phyloP scores from a whole-genome alignment of 1,139 yeast genomes.

The Sugiyamaella neomexicana region DNA sequence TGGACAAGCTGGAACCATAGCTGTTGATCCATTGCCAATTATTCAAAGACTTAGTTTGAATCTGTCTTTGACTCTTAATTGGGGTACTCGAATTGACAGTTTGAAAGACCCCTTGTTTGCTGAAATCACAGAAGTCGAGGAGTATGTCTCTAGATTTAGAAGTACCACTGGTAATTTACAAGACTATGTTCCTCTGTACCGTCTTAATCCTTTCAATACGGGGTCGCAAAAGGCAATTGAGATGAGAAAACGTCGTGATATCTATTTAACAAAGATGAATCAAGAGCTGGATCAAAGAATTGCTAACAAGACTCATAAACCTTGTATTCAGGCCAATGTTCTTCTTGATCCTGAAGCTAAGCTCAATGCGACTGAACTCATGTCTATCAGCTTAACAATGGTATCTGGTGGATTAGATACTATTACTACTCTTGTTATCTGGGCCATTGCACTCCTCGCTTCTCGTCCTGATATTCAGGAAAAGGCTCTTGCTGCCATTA shows the following conservation, averaged over 20 bases:
- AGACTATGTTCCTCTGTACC: conserved; percentile 59
- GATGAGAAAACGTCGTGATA: conserved; percentile 51
- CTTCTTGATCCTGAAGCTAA: conserved; percentile 34
- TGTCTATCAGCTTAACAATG: conserved; percentile 66
- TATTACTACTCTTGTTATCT: conserved; percentile 59
- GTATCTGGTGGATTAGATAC: conserved; percentile 78
- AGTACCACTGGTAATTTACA: conserved; percentile 63
- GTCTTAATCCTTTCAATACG: conserved; percentile 38
- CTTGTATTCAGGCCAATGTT: conserved; percentile 49
- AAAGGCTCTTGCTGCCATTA: conserved; percentile 44
- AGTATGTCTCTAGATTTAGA: conserved; percentile 57
- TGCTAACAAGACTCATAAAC: conserved; percentile 30
- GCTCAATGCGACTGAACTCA: conserved; percentile 48
- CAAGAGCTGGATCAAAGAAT: conserved; percentile 32
- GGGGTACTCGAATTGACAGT: conserved; percentile 56
- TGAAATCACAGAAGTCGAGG: conserved; percentile 65
- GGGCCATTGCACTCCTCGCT: conserved; percentile 56
- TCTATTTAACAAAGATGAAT: conserved; percentile 47
- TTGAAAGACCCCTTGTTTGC: conserved; percentile 47
- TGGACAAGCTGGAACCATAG: conserved; percentile 31
- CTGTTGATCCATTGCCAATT: conserved; percentile 45
- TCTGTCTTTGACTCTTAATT: conserved; percentile 58
- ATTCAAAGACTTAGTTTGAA: conserved; percentile 56
- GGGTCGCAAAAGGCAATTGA: conserved; percentile 41
- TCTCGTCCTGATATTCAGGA: conserved; percentile 50